Base-by-base conservation (phyloP, 306 rosid genomes). In the Casuarina equisetifolia region DNA sequence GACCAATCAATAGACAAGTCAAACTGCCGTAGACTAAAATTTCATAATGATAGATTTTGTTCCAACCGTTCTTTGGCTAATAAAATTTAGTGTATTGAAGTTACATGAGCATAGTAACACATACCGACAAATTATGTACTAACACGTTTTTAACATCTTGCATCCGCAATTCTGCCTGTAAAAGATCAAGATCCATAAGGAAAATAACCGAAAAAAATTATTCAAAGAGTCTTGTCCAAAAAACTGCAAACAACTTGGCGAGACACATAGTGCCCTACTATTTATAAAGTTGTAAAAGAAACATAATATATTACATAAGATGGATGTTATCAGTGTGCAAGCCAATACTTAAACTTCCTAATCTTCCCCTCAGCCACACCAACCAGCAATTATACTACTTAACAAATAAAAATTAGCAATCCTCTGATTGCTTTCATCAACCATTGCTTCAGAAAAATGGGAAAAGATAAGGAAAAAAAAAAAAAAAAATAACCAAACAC, bases 151-250 rank as follows among this genome's bases (percentile, higher is more conserved):
- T 90, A 44, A 85, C 92, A 52, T 94, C 98, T 82, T 94, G 97
- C 98, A 94, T 92, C 89, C 71, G 92, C 86, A 94, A 63, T 75
- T 94, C 98, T 16, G 98, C 97, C 98, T 94, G 93, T 66, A 45
- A 84, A 83, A 74, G 71, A 52, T 39, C 78, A 76, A 55, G 53
- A 82, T 68, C 52, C 25, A n/a, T n/a, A 6, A 8, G 54, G 25
- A 54, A 44, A 8, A 17, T 48, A 42, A 15, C 16, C 51, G 32
- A 3, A 44, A 40, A 20, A 57, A 15, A 9, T n/a, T 32, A 62
- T 35, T 44, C 20, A 62, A 5, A 6, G 8, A 51, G 12, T 40
- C 1, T 16, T 32, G 49, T 6, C 32, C 36, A 66, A 6, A 6
- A 7, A 1, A 36, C 19, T 62, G 9, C 5, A 61, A 10, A n/a